Base-by-base conservation (phyloP, 108 stramenopile genomes). In the Cyclotella choctawhatcheeana region DNA sequence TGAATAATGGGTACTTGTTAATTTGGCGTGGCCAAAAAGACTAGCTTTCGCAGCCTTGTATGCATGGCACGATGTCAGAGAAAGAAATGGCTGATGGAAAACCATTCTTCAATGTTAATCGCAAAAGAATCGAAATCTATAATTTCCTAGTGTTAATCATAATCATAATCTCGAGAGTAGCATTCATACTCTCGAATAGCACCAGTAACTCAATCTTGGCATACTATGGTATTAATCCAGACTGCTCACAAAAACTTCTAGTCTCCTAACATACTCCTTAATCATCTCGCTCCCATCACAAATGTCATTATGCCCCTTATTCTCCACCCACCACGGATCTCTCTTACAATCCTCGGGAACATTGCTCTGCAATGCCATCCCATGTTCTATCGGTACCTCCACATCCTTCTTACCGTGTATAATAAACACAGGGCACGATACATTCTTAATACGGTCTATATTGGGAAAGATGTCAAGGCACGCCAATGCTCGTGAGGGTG, bases 281-380 rank as follows among this genome's bases (percentile, higher is more conserved):
- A 84, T 81, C 61, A 90, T 75, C 7, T 79, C 86, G 4, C 83
- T 82, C 37, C 84, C 93, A 65, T 96, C 92, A 5, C 82, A 79
- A 45, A 97, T 90, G 69, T 97, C 93, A 75, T 97, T 97, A 76
- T 97, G 96, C 3, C 96, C 96, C 60, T 88, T 81, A 64, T 89
- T 82, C 13, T 76, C 72, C 1, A 97, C 92, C 92, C 92, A 97
- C 93, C 93, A 97, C 4, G 93, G 91, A 51, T 89, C 85, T n/a
- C 86, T 58, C 43, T 85, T 71, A 61, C 67, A 84, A 29, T 91
- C 74, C 13, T 81, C 79, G 7, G 89, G 88, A 25, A 92, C 86
- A 8, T 89, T 86, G 25, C 84, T 48, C 47, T 94, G 86, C 74
- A 97, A 64, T 40, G 84, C 80, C 16, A 84, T 17, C 7, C 96